These are phyloP conservation scores for Lentinula aciculospora DNA, from an alignment of 768 basidiomycete genomes.

Conservation along the genomic window DNA sequence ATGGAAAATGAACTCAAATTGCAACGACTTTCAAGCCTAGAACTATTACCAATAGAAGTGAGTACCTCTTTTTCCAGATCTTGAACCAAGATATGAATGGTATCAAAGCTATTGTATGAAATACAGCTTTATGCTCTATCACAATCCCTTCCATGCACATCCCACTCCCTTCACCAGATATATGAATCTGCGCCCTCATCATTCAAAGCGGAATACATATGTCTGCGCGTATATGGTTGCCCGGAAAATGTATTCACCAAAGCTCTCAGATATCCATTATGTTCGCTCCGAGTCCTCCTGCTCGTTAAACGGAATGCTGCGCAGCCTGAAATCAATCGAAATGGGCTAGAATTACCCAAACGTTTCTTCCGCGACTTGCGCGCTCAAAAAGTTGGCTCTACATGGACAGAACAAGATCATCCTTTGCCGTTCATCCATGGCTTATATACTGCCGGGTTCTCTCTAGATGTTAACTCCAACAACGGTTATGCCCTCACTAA, in stretches of 20 bases:
- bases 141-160: slow-evolving; percentile 53
- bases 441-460: slow-evolving; percentile 37
- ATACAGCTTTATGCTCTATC: slow-evolving; percentile 71
- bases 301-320: slow-evolving; percentile 31
- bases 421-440: slow-evolving; percentile 63
- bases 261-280: slow-evolving; percentile 57
- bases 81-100: background rate
- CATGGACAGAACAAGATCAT: slow-evolving; percentile 44
- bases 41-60: slow-evolving; percentile 2
- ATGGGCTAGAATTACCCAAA: slow-evolving; percentile 46
- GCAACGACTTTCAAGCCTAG: background rate
- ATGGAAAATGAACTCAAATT: background rate
- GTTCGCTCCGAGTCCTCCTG: slow-evolving; percentile 48
- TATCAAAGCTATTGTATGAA: slow-evolving; percentile 67
- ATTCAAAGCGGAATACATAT: slow-evolving; percentile 67
- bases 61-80: background rate
- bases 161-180: slow-evolving; percentile 43
- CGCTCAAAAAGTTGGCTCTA: slow-evolving; percentile 17
- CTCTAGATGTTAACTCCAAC: slow-evolving; percentile 57
- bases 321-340: slow-evolving; percentile 17
- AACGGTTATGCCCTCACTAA: slow-evolving; percentile 79
- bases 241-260: slow-evolving; percentile 31
- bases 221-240: slow-evolving; percentile 18
- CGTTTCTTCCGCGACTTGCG: slow-evolving; percentile 58
- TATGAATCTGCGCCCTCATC: slow-evolving; percentile 52